Evolutionary conservation across 805 yeast species (phyloP).

Genomic region (Candida michaelii): DNA sequence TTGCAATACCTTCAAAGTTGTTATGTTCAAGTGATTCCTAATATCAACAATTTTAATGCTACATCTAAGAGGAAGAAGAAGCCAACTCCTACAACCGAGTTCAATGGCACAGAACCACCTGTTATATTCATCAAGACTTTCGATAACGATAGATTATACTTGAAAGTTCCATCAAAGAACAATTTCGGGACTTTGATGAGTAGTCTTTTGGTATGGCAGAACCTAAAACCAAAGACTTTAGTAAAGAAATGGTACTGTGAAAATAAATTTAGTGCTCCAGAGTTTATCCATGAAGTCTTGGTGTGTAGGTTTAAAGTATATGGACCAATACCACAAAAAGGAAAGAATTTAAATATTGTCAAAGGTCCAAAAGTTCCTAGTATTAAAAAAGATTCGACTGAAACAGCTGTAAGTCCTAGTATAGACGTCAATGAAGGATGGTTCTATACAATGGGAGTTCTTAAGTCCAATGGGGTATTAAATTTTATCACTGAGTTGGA

Average conservation of each 20-base stretch:
- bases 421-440: conserved; percentile 49
- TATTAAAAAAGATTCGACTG: conserved; percentile 16
- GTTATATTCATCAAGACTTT: conserved; percentile 42
- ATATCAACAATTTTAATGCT: conserved; percentile 13
- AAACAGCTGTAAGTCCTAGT: neutral
- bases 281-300: conserved; percentile 39
- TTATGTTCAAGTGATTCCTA: conserved; percentile 36
- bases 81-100: neutral
- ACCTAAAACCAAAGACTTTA: conserved; percentile 50
- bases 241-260: conserved; percentile 54
- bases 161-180: conserved; percentile 33
- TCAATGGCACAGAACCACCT: conserved; percentile 25
- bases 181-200: conserved; percentile 46
- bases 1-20: conserved; percentile 40
- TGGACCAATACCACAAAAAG: conserved; percentile 56
- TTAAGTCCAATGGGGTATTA: conserved; percentile 61
- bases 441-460: conserved; percentile 71
- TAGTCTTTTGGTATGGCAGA: conserved; percentile 56
- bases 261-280: conserved; percentile 28
- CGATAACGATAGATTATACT: conserved; percentile 38
- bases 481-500: conserved; percentile 63
- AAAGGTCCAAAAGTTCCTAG: conserved; percentile 39
- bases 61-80: conserved; percentile 7
- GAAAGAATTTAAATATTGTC: conserved; percentile 36
- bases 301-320: conserved; percentile 66